Evolutionary conservation across 2,329 filamentous ascomycete species (phyloP).

Genomic region (Aaosphaeria pasadenensis): DNA sequence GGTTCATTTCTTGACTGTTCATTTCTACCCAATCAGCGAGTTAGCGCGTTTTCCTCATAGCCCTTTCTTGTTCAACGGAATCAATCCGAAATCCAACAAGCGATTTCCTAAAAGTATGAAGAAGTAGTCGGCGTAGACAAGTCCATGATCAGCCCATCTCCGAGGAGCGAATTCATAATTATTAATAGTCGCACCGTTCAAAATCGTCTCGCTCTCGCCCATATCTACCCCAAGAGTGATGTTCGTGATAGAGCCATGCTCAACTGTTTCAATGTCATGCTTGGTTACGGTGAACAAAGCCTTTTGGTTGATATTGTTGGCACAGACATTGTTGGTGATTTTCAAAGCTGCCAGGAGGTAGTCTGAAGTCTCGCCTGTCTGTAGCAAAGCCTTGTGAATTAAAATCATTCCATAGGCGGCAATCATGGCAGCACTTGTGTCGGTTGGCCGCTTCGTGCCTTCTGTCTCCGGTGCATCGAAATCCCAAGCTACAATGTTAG

Average conservation of each 20-base stretch:
- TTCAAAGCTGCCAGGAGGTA: neutral
- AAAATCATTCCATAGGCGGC: slow-evolving; percentile 39
- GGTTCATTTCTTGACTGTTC: slow-evolving; percentile 7
- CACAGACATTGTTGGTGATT: neutral
- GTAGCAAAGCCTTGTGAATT: slow-evolving; percentile 23
- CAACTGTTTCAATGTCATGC: too few species aligned
- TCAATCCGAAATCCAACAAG: slow-evolving; percentile 26
- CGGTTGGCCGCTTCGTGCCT: slow-evolving; percentile 22
- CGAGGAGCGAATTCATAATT: slow-evolving; percentile 41
- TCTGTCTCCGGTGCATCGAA: slow-evolving; percentile 41
- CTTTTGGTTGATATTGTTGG: neutral
- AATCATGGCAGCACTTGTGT: slow-evolving; percentile 39
- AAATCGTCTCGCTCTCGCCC: slow-evolving; percentile 39
- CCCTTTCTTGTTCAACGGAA: neutral
- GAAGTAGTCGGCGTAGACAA: slow-evolving; percentile 48
- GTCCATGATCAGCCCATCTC: slow-evolving; percentile 41
- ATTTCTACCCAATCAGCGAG: slow-evolving; percentile 6
- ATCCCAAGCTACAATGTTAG: slow-evolving; percentile 42
- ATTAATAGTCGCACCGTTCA: slow-evolving; percentile 42
- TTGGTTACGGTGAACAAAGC: neutral
- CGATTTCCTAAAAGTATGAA: slow-evolving; percentile 43
- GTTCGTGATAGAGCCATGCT: neutral
- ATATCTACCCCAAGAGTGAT: slow-evolving; percentile 10
- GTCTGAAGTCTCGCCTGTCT: neutral
- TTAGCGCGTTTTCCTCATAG: slow-evolving; percentile 2